Conservation (phyloP, 1,139 yeast genomes). For the Blastobotrys arbuscula region DNA sequence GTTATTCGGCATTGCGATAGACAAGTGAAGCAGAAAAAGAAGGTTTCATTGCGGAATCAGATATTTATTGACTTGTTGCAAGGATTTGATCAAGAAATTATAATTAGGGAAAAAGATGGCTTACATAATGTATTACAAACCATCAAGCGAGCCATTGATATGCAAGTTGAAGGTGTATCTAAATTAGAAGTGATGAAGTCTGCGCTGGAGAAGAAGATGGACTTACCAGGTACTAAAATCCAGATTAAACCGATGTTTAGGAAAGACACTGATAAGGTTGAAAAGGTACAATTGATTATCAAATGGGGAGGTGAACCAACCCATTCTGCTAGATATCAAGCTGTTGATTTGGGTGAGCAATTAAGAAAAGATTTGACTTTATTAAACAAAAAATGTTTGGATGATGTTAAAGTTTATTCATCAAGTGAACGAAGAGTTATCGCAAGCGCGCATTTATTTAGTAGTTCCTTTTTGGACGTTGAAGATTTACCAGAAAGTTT, state of each 20-base stretch:
- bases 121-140: conserved; percentile 81
- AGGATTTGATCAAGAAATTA: conserved; percentile 95
- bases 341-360: conserved; percentile 92
- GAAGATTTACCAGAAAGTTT: conserved; percentile 74
- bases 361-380: conserved; percentile 85
- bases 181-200: conserved; percentile 71
- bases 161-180: conserved; percentile 68
- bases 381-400: conserved; percentile 75
- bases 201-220: conserved; percentile 83
- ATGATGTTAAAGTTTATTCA: conserved; percentile 80
- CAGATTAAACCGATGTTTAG: conserved; percentile 87
- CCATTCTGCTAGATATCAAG: conserved; percentile 93
- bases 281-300: conserved; percentile 88
- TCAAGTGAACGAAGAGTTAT: conserved; percentile 93
- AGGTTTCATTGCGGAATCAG: conserved; percentile 86
- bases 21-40: conserved; percentile 98
- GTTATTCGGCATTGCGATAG: conserved; percentile 97
- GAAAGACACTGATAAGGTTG: conserved; percentile 52
- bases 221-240: conserved; percentile 92
- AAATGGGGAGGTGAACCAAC: conserved; percentile 99
- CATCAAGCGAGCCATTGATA: conserved; percentile 73
- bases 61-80: conserved; percentile 80
- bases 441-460: conserved; percentile 85
- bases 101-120: conserved; percentile 84
- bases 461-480: conserved; percentile 72